These are phyloP conservation scores for Globisporangium carolinianum DNA, from an alignment of 352 stramenopile genomes.

Conservation along the genomic window DNA sequence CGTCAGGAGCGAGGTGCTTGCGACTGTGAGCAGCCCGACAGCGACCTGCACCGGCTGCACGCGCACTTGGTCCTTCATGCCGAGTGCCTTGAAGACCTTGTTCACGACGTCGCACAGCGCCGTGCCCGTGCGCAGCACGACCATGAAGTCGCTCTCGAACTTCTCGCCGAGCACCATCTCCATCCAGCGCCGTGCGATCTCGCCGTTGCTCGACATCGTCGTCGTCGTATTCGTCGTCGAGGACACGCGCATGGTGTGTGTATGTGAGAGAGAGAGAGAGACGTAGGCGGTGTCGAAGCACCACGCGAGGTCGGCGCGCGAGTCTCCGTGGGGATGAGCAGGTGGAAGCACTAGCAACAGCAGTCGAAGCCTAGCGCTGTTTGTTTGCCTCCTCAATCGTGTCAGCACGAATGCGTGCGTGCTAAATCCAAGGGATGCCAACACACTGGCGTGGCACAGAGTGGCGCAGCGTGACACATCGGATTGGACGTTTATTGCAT, in stretches of 20 bases:
- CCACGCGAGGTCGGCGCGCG: not conserved
- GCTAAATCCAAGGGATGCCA: too few species aligned
- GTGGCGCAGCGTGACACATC: too few species aligned
- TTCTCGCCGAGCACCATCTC: constrained; percentile 86
- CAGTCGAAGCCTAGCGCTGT: too few species aligned
- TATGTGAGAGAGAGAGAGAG: not conserved
- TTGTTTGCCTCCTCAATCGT: too few species aligned
- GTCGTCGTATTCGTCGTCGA: constrained; percentile 6
- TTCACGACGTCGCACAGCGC: constrained; percentile 64
- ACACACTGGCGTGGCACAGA: too few species aligned
- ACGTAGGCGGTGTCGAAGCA: not conserved
- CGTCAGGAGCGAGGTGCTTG: not conserved
- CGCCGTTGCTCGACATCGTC: constrained; percentile 38
- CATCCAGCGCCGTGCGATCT: constrained; percentile 81
- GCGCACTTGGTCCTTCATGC: constrained; percentile 59
- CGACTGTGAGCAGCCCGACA: not conserved
- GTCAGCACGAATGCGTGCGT: too few species aligned
- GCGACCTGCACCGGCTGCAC: not conserved
- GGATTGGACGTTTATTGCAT: too few species aligned
- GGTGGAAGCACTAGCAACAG: too few species aligned
- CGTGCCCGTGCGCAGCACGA: constrained; percentile 52
- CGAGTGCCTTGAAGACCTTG: constrained; percentile 64
- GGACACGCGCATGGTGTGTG: constrained; percentile 22
- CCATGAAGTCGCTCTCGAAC: constrained; percentile 37
- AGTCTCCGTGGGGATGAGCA: too few species aligned